Percentiles rank a stretch among this genome's conserved stretches.
Conservation (phyloP, 495 filamentous ascomycete species). For the Penicillium subrubescens region DNA sequence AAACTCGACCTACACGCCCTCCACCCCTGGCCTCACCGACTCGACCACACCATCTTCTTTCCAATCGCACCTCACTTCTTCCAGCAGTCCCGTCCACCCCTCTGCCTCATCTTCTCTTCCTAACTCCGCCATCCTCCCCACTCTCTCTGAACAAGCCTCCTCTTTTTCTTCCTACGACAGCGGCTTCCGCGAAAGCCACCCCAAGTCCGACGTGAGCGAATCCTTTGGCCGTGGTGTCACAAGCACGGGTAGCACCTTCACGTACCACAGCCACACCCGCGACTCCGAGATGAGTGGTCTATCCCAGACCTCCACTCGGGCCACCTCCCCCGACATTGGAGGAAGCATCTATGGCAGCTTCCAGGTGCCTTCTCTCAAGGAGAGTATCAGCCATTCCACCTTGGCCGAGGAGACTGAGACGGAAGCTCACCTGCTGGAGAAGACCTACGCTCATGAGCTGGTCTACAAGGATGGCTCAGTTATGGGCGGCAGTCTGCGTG, state of each 20-base stretch:
- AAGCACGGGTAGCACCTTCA: conserved; percentile 68
- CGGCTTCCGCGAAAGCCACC: conserved; percentile 31
- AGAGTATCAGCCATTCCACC: conserved; percentile 58
- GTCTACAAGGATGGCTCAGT: conserved; percentile 95
- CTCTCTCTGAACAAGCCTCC: conserved; percentile 39
- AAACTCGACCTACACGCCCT: conserved; percentile 34
- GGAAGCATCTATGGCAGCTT: conserved; percentile 36
- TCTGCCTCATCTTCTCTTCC: conserved; percentile 34
- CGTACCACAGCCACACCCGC: conserved; percentile 70
- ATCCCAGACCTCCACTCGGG: conserved; percentile 82
- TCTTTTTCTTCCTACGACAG: conserved; percentile 34
- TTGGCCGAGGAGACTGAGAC: conserved; percentile 72
- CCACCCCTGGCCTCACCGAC: conserved; percentile 45
- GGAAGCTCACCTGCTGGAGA: conserved; percentile 80
- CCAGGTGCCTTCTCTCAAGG: conserved; percentile 54
- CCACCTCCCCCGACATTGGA: conserved; percentile 79
- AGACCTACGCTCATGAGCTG: conserved; percentile 86
- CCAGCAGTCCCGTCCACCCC: conserved; percentile 18
- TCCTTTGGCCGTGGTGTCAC: conserved; percentile 47
- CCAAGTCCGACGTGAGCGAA: conserved; percentile 41
- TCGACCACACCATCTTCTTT: conserved; percentile 47
- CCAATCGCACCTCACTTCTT: conserved; percentile 33
- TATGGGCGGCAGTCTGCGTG: conserved; percentile 87
- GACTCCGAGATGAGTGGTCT: conserved; percentile 81
- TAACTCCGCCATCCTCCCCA: conserved; percentile 36